Evolutionary conservation across 352 stramenopile species (phyloP).

Genomic region (Globisporangium barbulae): DNA sequence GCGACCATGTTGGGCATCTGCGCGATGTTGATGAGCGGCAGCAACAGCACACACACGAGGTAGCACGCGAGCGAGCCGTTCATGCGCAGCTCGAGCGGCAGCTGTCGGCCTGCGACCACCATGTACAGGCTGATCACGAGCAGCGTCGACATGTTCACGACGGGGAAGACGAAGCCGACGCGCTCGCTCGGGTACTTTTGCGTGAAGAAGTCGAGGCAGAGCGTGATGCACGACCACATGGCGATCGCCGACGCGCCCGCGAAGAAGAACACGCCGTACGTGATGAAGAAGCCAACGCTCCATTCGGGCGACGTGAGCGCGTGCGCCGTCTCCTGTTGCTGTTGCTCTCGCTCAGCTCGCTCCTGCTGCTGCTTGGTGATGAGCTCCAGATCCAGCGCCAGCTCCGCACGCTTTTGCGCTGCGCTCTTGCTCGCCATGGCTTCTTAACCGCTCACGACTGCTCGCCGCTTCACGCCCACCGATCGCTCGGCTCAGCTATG

Average conservation of each 20-base stretch:
- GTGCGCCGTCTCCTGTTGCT: background rate
- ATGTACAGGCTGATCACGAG: conserved; percentile 79
- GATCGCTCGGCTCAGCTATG: background rate
- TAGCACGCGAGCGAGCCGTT: conserved; percentile 50
- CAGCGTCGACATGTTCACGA: conserved; percentile 84
- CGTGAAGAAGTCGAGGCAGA: conserved; percentile 74
- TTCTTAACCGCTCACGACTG: background rate
- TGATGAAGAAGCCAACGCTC: conserved; percentile 48
- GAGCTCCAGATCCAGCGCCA: conserved; percentile 10
- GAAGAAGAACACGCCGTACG: conserved; percentile 79
- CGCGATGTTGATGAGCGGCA: conserved; percentile 63
- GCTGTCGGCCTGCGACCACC: conserved; percentile 63
- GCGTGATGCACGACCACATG: conserved; percentile 75
- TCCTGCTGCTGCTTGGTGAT: conserved; percentile 8
- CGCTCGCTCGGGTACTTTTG: conserved; percentile 59
- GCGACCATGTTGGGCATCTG: conserved; percentile 35
- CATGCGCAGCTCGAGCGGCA: conserved; percentile 57
- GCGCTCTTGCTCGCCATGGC: background rate
- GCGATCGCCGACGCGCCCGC: conserved; percentile 60
- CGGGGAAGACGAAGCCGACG: conserved; percentile 75
- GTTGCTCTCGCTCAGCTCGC: background rate
- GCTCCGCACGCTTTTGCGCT: background rate
- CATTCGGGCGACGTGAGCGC: conserved; percentile 10
- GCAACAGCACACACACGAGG: conserved; percentile 47
- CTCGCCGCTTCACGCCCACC: conserved; percentile 2